Evolutionary conservation across 208 protist species (phyloP), one percentile per base, ranked within the genome.

Genomic region (Trypanosoma avium): DNA sequence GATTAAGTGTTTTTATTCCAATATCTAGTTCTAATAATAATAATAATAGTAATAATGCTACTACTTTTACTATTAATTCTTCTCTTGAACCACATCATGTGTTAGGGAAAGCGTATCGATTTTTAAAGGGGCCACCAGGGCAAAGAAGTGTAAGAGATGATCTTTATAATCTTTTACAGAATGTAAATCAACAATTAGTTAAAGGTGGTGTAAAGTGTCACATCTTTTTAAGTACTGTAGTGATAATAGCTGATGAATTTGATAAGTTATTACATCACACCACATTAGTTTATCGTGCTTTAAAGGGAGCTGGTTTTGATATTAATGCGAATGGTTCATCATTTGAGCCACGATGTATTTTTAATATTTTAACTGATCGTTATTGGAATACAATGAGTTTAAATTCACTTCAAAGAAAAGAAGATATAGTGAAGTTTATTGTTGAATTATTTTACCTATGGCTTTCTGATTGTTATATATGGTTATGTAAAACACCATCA

Each of bases 361-460:
- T 74, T 17, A 65, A 26, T 21, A 38, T 70, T 33, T 8, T 13
- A 9, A 17, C 40, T 17, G 68, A 50, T 19, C 52, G 67, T 6
- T 65, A 33, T 63, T 90, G 84, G 84, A 75, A 71, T 10, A 78
- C 77, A 21, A 50, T 83, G 57, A 70, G 61, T 21, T 49, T 83
- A 29, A 58, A 69, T 56, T 63, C 62, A 7, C 13, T 90, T 27
- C 60, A 47, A 6, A 21, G 54, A 2, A 67, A 61, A 49, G 77
- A 76, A 22, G 78, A 87, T 35, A 70, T 87, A 10, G 38, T 58
- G 8, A 19, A 49, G 4, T 78, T 90, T 72, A 19, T 75, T 4
- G 70, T 77, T 0, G 74, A 76, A 33, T 42, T 87, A 29, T 90
- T 90, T 50, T 87, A 79, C 50, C 70, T 78, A 33, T 90, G 84